phyloP scores from a whole-genome alignment of 2,329 filamentous ascomycete genomes.

The Eutypa lata region DNA sequence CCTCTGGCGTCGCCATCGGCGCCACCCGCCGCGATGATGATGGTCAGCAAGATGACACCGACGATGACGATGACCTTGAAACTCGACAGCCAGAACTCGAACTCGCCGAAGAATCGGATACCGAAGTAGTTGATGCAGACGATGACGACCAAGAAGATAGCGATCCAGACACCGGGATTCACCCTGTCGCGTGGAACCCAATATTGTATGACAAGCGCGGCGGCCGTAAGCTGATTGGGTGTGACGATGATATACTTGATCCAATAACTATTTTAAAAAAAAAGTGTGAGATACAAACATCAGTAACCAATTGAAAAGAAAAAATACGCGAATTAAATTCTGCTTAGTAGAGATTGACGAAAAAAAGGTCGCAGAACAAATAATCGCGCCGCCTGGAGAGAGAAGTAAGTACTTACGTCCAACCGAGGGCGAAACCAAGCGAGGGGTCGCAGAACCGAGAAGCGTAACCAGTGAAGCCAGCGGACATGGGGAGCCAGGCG shows the following conservation, averaged over 20 bases:
- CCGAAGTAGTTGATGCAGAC: conserved; percentile 67
- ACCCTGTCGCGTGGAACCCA: conserved; percentile 66
- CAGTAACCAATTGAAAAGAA: background rate
- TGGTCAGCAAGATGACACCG: conserved; percentile 62
- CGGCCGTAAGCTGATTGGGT: conserved; percentile 80
- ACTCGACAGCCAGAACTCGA: conserved; percentile 60
- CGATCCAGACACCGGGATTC: conserved; percentile 78
- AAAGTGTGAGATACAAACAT: background rate
- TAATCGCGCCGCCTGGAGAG: background rate
- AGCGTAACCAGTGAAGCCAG: conserved; percentile 80
- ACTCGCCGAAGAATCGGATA: conserved; percentile 66
- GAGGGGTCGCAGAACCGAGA: conserved; percentile 76
- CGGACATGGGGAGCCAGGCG: conserved; percentile 72
- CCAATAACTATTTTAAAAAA: conserved; percentile 58
- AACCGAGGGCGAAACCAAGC: conserved; percentile 76
- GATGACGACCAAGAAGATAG: conserved; percentile 64
- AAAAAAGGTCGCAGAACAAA: too few species aligned
- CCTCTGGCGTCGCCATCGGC: conserved; percentile 60
- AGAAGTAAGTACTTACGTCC: conserved; percentile 49
- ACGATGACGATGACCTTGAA: conserved; percentile 68
- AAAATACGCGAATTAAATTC: too few species aligned
- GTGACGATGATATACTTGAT: conserved; percentile 83
- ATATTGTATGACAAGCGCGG: conserved; percentile 74
- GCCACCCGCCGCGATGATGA: conserved; percentile 63
- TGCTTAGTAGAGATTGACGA: too few species aligned